Conservation (phyloP, 306 rosid species). For the Sicyos edulis region DNA sequence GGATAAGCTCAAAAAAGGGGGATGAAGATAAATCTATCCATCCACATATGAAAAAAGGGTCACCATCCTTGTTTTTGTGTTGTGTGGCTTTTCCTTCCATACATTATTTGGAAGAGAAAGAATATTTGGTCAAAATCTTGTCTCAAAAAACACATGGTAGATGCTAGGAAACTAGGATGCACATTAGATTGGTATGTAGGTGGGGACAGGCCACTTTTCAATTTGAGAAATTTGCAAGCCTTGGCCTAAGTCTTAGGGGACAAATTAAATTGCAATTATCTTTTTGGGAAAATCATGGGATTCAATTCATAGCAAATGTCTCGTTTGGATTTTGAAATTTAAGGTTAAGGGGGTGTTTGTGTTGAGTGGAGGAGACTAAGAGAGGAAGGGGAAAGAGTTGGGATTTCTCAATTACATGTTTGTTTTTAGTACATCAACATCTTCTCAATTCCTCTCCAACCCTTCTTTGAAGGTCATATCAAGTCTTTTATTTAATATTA, state of each 20-base stretch:
- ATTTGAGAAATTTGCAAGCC: neutral
- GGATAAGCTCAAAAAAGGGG: constrained; percentile 19
- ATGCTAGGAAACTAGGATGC: constrained; percentile 19
- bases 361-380: too few relatives aligned
- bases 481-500: too few relatives aligned
- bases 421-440: too few relatives aligned
- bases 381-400: too few relatives aligned
- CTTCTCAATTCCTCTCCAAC: too few relatives aligned
- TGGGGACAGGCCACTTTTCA: neutral
- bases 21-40: constrained; percentile 2
- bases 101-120: neutral
- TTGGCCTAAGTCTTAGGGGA: neutral
- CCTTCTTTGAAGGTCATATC: too few relatives aligned
- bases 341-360: too few relatives aligned
- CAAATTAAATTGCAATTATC: too few relatives aligned
- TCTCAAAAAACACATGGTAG: constrained; percentile 6
- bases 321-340: too few relatives aligned
- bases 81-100: neutral
- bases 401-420: too few relatives aligned
- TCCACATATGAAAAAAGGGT: neutral
- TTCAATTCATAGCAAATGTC: too few relatives aligned
- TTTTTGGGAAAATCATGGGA: too few relatives aligned
- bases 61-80: neutral
- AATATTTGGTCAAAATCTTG: constrained; percentile 14
- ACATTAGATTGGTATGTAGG: constrained; percentile 12